Conservation (phyloP, 2,329 filamentous ascomycete species). For the Colletotrichum graminicola region DNA sequence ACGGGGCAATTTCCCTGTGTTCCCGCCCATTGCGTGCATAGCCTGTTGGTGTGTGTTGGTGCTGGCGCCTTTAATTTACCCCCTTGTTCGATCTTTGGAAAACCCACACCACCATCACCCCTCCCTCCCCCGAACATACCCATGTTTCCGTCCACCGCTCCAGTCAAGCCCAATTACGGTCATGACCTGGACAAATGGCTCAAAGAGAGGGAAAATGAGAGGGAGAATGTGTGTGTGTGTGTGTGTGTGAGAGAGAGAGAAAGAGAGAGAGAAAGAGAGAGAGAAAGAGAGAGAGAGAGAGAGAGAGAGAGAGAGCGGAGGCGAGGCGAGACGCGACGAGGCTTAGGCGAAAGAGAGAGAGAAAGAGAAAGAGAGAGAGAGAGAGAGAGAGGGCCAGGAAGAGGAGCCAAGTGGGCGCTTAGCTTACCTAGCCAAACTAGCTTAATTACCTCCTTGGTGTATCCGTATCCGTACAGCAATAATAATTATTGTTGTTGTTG, state of each 20-base stretch:
- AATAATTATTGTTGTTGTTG: conserved; percentile 4
- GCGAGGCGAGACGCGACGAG: conserved; percentile 1
- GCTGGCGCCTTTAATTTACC: neutral
- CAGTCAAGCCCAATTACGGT: neutral
- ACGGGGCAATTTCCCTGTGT: neutral
- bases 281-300: neutral
- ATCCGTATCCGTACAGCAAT: conserved; percentile 9
- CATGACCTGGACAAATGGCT: conserved; percentile 1
- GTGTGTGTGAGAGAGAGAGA: neutral
- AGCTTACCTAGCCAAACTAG: conserved; percentile 14
- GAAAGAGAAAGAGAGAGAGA: neutral
- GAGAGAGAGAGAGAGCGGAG: neutral
- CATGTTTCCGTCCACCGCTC: conserved; percentile 14
- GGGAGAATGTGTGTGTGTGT: too few species aligned
- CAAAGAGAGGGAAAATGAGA: neutral
- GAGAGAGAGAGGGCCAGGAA: conserved; percentile 5
- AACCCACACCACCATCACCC: conserved; percentile 5
- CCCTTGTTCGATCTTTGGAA: neutral
- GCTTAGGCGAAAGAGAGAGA: neutral
- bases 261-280: neutral
- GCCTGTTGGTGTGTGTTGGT: conserved; percentile 2
- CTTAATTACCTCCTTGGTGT: conserved; percentile 17
- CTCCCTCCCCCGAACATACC: neutral
- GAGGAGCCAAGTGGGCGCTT: conserved; percentile 22
- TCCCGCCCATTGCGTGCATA: conserved; percentile 6